Evolutionary conservation across 768 basidiomycete species (phyloP).

Genomic region (Leccinum rimulosum): DNA sequence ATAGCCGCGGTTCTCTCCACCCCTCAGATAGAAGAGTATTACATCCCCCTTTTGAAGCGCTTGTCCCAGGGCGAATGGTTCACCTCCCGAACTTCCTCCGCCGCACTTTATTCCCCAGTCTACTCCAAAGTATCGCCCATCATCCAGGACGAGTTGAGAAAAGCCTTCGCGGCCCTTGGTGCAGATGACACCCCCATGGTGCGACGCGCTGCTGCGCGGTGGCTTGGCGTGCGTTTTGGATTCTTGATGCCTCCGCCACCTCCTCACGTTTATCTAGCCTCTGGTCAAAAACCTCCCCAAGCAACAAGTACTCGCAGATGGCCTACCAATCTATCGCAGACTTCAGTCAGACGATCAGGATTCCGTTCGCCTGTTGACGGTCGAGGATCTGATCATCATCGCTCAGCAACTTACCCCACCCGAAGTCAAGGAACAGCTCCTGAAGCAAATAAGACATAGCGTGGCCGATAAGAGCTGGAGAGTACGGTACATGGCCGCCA

Average conservation of each 20-base stretch:
- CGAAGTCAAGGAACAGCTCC: slow-evolving; percentile 89
- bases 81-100: slow-evolving; percentile 94
- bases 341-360: slow-evolving; percentile 97
- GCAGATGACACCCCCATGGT: slow-evolving; percentile 99
- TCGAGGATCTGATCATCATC: slow-evolving; percentile 93
- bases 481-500: slow-evolving; percentile 98
- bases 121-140: slow-evolving; percentile 74
- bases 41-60: slow-evolving; percentile 87
- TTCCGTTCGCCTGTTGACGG: slow-evolving; percentile 92
- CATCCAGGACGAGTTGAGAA: slow-evolving; percentile 85
- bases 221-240: slow-evolving; percentile 79
- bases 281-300: slow-evolving; percentile 78
- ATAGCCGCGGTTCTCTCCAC: slow-evolving; percentile 75
- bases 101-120: slow-evolving; percentile 87
- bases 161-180: slow-evolving; percentile 77
- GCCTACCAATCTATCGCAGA: slow-evolving; percentile 88
- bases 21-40: slow-evolving; percentile 81
- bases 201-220: slow-evolving; percentile 91
- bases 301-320: slow-evolving; percentile 79
- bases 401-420: slow-evolving; percentile 77
- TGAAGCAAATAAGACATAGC: slow-evolving; percentile 84
- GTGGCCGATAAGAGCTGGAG: slow-evolving; percentile 98
- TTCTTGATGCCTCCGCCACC: not conserved
- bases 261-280: slow-evolving; percentile 46
- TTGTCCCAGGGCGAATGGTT: slow-evolving; percentile 97